Evolutionary conservation across 441 rosid genomes (phyloP).

Genomic region (Erodium moschatum): DNA sequence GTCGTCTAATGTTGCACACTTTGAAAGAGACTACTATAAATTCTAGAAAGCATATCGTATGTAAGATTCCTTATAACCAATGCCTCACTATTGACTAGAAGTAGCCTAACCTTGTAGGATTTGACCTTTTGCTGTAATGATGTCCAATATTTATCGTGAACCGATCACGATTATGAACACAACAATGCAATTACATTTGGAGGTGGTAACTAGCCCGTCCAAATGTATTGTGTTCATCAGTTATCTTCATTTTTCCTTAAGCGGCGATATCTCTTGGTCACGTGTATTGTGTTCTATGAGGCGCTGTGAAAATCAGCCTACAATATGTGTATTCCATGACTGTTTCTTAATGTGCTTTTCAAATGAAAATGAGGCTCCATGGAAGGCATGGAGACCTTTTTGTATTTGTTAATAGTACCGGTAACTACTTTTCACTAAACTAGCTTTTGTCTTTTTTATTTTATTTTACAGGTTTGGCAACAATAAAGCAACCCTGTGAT

Average conservation of each 20-base stretch:
- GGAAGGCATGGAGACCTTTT: neutral
- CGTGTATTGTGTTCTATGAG: neutral
- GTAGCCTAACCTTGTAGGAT: neutral
- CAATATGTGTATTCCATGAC: neutral
- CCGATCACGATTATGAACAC: neutral
- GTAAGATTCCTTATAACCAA: neutral
- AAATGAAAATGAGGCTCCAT: neutral
- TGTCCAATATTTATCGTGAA: neutral
- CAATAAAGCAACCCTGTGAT: neutral
- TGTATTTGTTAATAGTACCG: neutral
- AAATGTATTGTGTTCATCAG: no score
- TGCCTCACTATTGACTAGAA: neutral
- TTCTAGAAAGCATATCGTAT: no score
- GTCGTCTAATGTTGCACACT: neutral
- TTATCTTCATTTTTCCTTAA: no score
- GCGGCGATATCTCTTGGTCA: no score
- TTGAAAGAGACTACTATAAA: no score
- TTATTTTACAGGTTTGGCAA: neutral
- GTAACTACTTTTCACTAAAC: neutral
- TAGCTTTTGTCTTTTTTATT: neutral
- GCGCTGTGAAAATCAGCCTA: no score
- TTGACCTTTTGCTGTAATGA: neutral
- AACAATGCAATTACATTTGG: neutral
- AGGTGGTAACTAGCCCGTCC: neutral
- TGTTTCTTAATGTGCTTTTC: neutral